Base-by-base conservation (phyloP, 768 basidiomycete genomes). In the Galerina sulciceps region DNA sequence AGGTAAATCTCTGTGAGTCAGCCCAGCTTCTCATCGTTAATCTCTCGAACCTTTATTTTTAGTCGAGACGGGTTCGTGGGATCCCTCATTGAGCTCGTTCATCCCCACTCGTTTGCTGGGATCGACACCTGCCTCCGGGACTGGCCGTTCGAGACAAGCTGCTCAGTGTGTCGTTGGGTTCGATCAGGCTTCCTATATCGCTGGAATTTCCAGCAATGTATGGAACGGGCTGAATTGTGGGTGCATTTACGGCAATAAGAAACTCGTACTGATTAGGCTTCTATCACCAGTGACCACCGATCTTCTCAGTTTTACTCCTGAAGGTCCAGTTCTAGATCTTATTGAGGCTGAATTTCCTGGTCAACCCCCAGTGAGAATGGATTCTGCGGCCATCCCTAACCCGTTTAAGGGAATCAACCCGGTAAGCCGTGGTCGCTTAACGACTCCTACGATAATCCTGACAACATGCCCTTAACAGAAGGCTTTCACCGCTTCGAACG, bases 31-130 rank as follows among this genome's bases (percentile, higher is more conserved):
- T 14, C 14, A n/a, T 23, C 9, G 10, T 37, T 46, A 10, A 23
- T 9, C 6, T 22, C 15, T 26, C 6, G 11, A 23, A 13, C 20
- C 1, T 4, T 47, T 37, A 14, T 13, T 8, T n/a, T 45, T 26
- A 59, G 58, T 59, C 17, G 58, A 59, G 37, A 59, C 58, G 1
- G 58, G 58, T 20, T 59, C 58, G 17, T 59, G 58, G 58, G 58
- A 59, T 34, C 58, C 58, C n/a, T 47, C 58, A 1, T n/a, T 59
- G 2, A 23, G 36, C 1, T 53, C 58, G 2, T 59, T 59, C 45
- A 59, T 59, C 13, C 58, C 58, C 3, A 59, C 58, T 14, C 36
- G 35, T 15, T 20, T 59, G 8, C 52, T 59, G 0, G 58, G 58
- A 47, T 59, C 58, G 1, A 53, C 58, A 10, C 58, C 51, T 1